Conservation (phyloP, 495 filamentous ascomycete genomes). For the Hypoxylon lienhwacheense region DNA sequence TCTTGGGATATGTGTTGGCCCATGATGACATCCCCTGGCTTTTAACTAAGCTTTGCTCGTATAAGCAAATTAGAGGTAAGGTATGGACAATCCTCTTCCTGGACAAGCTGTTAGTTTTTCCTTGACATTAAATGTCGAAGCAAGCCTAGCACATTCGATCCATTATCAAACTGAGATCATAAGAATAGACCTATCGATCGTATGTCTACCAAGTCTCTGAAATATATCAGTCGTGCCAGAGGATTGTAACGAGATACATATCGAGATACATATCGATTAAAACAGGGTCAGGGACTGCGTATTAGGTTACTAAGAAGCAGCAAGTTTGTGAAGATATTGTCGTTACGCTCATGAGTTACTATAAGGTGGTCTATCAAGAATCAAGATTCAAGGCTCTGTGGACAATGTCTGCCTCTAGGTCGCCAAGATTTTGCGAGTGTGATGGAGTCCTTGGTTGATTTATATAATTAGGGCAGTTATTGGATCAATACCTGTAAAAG, state of each 20-base stretch:
- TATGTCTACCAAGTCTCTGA: neutral
- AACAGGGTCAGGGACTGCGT: neutral
- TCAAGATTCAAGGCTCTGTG: no score
- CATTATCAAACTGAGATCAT: neutral
- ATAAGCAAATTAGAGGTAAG: neutral
- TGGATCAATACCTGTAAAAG: no score
- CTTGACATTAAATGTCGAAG: neutral
- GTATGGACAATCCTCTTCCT: neutral
- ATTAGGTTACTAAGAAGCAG: neutral
- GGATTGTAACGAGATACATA: neutral
- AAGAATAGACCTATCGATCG: neutral
- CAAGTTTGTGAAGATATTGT: slow-evolving; percentile 7
- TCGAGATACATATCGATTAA: neutral
- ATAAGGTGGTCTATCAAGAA: no score
- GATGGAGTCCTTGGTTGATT: no score
- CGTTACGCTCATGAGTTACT: slow-evolving; percentile 1
- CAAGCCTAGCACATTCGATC: neutral
- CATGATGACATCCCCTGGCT: neutral
- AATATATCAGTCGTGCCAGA: neutral
- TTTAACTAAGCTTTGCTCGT: neutral
- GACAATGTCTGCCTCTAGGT: no score
- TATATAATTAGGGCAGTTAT: no score
- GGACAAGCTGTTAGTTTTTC: neutral
- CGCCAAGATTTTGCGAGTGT: no score
- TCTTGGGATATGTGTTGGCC: neutral